phyloP scores from a whole-genome alignment of 2,329 filamentous ascomycete genomes.

The Penicillium sp. region DNA sequence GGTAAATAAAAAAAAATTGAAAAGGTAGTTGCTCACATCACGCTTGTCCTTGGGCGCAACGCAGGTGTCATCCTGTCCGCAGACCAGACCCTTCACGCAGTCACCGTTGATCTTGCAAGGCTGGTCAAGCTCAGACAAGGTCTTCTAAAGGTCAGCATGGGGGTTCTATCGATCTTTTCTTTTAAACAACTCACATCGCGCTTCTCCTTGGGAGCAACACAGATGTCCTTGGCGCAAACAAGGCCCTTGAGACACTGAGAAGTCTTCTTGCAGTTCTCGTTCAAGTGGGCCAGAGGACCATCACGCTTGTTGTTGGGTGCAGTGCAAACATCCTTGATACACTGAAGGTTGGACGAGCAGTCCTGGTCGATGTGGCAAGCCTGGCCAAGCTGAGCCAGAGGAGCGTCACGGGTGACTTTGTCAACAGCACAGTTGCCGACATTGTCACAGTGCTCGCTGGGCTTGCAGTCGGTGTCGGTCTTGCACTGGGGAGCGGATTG shows the following conservation, averaged over 20 bases:
- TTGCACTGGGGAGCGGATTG: constrained; percentile 9
- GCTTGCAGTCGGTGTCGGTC: constrained; percentile 11
- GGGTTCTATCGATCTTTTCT: no score
- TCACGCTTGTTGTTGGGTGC: constrained; percentile 4
- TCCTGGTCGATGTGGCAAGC: constrained; percentile 5
- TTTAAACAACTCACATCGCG: constrained; percentile 1
- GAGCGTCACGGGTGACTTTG: constrained; percentile 5
- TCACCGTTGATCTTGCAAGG: constrained; percentile 6
- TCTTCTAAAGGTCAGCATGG: no score
- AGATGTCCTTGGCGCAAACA: constrained; percentile 7
- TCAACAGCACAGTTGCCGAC: constrained; percentile 7
- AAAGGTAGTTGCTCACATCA: background rate
- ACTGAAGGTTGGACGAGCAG: background rate
- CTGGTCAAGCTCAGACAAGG: constrained; percentile 6
- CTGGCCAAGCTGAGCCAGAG: constrained; percentile 5
- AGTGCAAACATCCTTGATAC: constrained; percentile 6
- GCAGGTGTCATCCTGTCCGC: constrained; percentile 8
- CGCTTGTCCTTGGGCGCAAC: constrained; percentile 7
- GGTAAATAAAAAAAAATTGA: background rate
- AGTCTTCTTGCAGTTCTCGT: constrained; percentile 8
- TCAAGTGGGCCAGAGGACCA: constrained; percentile 4
- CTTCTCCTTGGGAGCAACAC: constrained; percentile 9
- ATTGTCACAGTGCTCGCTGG: constrained; percentile 7
- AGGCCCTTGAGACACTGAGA: constrained; percentile 9
- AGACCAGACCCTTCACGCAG: constrained; percentile 10